Evolutionary conservation across 176 grass and related monocot species (phyloP), one percentile per base, ranked within the genome.

Genomic region (Bromus sterilis): DNA sequence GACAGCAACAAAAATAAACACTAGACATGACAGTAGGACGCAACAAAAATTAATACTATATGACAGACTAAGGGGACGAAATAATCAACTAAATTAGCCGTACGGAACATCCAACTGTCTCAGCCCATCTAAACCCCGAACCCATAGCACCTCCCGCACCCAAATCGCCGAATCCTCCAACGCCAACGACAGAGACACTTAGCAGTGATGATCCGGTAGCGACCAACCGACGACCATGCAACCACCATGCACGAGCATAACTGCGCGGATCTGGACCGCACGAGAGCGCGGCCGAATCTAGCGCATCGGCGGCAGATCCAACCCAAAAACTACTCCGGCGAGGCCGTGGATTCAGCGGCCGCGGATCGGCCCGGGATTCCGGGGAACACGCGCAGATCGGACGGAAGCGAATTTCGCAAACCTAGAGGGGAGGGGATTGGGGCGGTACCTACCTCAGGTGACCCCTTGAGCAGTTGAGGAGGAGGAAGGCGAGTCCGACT

Each of bases 391-490:
- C n/a, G n/a, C n/a, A 16, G 49, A 12, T 30, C 60, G n/a, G 40
- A 36, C 3, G 30, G 61, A 68, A 14, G 13, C 26, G 21, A 6
- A 9, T 29, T 71, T 42, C 10, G 4, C 4, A 79, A 31, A 48
- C 59, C 33, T 49, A 83, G 28, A 33, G n/a, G 4, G 53, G 6
- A 1, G 3, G 35, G 18, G 11, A 6, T 41, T 37, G 7, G 21
- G 28, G 21, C 13, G 29, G 56, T 30, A 20, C 21, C 35, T 94
- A 95, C 93, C 93, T 95, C 93, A 88, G 93, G 93, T 56, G 30
- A 67, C 89, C 93, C 89, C 81, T 44, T 5, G 46, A 77, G 18
- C 4, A 11, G 71, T 36, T 60, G 43, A 21, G 13, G 28, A 74
- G 10, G 30, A 76, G 59, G 6, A 57, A 76, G 74, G 78, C 11